A percentile compares a stretch with the other conserved stretches of the same genome.
These are phyloP conservation scores for Kalmanozyma brasiliensis DNA, from an alignment of 1,284 basidiomycete species.

Conservation along the genomic window DNA sequence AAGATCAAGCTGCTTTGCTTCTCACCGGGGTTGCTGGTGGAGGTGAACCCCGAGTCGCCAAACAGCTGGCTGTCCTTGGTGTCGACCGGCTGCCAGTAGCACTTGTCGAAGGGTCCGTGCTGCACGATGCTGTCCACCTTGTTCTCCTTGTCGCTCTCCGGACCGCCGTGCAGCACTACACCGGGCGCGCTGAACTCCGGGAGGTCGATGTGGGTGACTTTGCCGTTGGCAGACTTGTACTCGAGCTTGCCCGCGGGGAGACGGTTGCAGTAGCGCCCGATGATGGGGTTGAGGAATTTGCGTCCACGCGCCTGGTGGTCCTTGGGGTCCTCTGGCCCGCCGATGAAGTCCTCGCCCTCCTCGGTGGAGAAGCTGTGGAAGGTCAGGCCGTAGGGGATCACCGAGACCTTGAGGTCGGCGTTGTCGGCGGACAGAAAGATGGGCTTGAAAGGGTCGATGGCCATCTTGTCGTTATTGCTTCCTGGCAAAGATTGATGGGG, in stretches of 20 bases:
- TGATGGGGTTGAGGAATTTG: slow-evolving; percentile 60
- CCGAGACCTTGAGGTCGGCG: slow-evolving; percentile 36
- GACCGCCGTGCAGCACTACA: slow-evolving; percentile 63
- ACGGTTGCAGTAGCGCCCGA: slow-evolving; percentile 63
- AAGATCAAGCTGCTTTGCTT: slow-evolving; percentile 45
- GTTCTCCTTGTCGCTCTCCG: slow-evolving; percentile 32
- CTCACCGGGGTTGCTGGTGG: slow-evolving; percentile 26
- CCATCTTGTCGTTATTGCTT: slow-evolving; percentile 12
- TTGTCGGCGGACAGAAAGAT: slow-evolving; percentile 34
- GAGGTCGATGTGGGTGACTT: slow-evolving; percentile 21
- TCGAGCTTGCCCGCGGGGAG: slow-evolving; percentile 53
- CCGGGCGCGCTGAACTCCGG: slow-evolving; percentile 48
- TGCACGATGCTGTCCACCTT: slow-evolving; percentile 34
- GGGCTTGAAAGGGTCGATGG: slow-evolving; percentile 53
- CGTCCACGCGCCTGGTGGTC: slow-evolving; percentile 48
- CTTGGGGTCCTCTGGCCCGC: slow-evolving; percentile 55
- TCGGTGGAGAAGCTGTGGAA: slow-evolving; percentile 52
- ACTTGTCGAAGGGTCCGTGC: slow-evolving; percentile 58
- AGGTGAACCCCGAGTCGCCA: slow-evolving; percentile 27
- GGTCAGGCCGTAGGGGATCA: slow-evolving; percentile 61
- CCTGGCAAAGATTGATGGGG: background rate
- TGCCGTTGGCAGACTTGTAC: slow-evolving; percentile 39
- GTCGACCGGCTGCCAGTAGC: slow-evolving; percentile 51
- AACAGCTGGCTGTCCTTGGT: slow-evolving; percentile 37
- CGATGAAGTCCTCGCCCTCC: slow-evolving; percentile 54